A percentile compares a stretch with the other conserved stretches of the same genome.
Evolutionary conservation across 1,139 yeast species (phyloP).

Genomic region (Debaryomyces singareniensis): DNA sequence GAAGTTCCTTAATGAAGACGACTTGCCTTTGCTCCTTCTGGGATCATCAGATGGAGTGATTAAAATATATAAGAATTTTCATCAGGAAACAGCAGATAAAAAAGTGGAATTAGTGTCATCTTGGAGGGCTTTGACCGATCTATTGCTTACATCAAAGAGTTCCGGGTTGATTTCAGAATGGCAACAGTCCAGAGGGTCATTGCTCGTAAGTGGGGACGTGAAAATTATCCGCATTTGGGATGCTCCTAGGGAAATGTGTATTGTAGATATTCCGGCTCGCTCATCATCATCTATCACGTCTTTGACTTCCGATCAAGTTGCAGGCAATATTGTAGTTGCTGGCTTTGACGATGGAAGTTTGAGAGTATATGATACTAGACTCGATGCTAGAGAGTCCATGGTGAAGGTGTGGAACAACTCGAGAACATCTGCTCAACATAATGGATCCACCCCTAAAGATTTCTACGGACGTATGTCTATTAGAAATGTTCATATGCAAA

Average conservation of each 20-base stretch:
- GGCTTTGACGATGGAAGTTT: constrained; percentile 94
- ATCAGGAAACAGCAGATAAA: constrained; percentile 32
- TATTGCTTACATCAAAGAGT: constrained; percentile 72
- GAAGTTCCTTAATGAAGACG: constrained; percentile 87
- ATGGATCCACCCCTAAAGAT: constrained; percentile 2
- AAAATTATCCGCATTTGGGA: constrained; percentile 92
- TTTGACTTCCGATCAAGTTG: constrained; percentile 89
- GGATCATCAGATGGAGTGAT: constrained; percentile 95
- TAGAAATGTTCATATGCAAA: constrained; percentile 84
- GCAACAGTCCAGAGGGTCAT: constrained; percentile 94
- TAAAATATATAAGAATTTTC: constrained; percentile 75
- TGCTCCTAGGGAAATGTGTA: constrained; percentile 86
- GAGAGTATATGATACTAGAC: constrained; percentile 83
- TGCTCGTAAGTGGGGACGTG: constrained; percentile 92
- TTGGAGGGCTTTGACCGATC: constrained; percentile 91
- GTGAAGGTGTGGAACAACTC: constrained; percentile 62
- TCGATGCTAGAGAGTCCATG: constrained; percentile 82
- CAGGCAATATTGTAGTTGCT: constrained; percentile 85
- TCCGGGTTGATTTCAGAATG: constrained; percentile 88
- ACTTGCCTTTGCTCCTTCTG: constrained; percentile 71
- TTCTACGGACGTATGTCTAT: constrained; percentile 47
- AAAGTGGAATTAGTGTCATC: constrained; percentile 65
- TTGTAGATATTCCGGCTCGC: constrained; percentile 84
- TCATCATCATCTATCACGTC: constrained; percentile 87
- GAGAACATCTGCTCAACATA: constrained; percentile 8